Base-by-base conservation (phyloP, 192 early-diverging fungal species). In the Chytriomyces sp. region DNA sequence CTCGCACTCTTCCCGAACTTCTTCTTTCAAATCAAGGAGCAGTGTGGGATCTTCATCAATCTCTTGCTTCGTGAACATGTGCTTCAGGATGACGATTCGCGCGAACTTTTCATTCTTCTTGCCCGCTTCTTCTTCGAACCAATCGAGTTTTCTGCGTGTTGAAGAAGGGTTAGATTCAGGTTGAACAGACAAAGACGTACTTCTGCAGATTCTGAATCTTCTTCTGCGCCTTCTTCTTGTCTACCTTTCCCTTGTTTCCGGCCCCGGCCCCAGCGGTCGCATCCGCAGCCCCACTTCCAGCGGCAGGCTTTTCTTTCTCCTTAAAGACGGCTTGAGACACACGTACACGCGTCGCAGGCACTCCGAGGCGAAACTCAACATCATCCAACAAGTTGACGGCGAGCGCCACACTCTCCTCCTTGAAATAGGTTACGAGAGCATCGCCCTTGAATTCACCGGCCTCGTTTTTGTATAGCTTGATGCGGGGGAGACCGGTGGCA, bases 11-110 rank as follows among this genome's bases (percentile, higher is more conserved):
- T 85, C 82, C 3, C 97, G 88, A 14, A 99, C 90, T 73, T 99
- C 97, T 41, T 96, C 91, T 54, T 96, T 92, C 64, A 99, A 80
- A 40, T 99, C 97, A 22, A 99, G 77, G 36, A 98, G 64, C 52
- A 97, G 70, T 0, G 91, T 88, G 5, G 94, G 92, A 72, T 97
- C 93, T 19, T 89, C 88, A 82, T 98, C 93, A 0, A 99, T 73
- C 78, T 99, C 95, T 40, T 89, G 74, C 19, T 88, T 70, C 3
- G 93, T 93, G 75, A 96, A 99, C 96, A 99, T 98, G 75, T 95
- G 84, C 78, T 96, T 96, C 36, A 99, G 78, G 54, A 99, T 91
- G 8, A 98, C 94, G 36, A 93, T 90, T 56, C 91, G 92, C 52
- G 75, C 77, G 68, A 90, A 90, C 72, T 92, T 89, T 12, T 93